Evolutionary conservation across 257 asterid genomes (phyloP), one percentile per base, ranked within the genome.

Genomic region (Nicotiana sylvestris): DNA sequence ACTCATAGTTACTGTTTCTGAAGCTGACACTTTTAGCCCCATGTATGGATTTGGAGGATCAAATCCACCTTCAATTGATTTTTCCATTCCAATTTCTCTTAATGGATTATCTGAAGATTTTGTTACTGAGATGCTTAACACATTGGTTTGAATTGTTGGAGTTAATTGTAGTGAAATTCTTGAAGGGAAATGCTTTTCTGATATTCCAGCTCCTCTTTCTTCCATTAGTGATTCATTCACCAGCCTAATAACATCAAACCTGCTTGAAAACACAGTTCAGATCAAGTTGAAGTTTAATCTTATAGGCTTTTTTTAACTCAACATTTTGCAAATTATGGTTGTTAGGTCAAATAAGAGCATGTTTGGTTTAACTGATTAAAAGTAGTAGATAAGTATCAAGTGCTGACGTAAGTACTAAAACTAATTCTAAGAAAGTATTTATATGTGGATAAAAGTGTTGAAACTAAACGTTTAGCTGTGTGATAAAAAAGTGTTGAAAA

Each of bases 81-180:
- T 95, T 18, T 92, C 99, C 0, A 64, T 9, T 3, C 95, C 95
- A 6, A 93, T 88, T 72, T 91, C 97, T 51, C 82, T 80, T 0
- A 57, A 61, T 55, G 97, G 95, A 46, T 93, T 95, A 25, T 93
- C 93, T 0, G 99, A 86, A 1, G 99, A 95, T 83, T 92, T 95
- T 90, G 92, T 77, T 0, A 92, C 93, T 17, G 98, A 95, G 7
- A 95, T 80, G 84, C 95, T 92, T 15, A 92, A 78, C 30, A 95
- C 85, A 85, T 88, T 86, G 72, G 92, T 53, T 9, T 95, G 98
- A 25, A 84, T 60, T 15, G 86, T 77, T 11, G 99, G 99, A 5
- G 94, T 93, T 57, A 95, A 78, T 51, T 92, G 92, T 8, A 95
- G 78, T 2, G 94, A 86, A 5, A 95, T 88, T 49, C 98, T 87